Percentiles rank a stretch among this genome's conserved stretches.
phyloP scores from a whole-genome alignment of 495 filamentous ascomycete genomes.

The Penicillium bovifimosum region DNA sequence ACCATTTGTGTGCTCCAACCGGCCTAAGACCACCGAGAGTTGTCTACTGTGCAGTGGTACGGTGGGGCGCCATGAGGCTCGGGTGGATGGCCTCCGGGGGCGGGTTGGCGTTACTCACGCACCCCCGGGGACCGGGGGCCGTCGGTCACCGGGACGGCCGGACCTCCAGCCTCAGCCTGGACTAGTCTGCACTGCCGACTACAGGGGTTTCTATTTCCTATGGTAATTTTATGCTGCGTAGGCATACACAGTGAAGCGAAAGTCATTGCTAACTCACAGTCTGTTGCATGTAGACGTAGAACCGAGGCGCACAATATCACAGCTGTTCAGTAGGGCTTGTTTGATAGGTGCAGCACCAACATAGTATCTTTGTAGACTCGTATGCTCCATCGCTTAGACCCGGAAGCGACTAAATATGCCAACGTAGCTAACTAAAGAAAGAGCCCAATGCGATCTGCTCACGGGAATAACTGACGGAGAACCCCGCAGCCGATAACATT shows the following conservation, averaged over 20 bases:
- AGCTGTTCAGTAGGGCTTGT: too few species aligned
- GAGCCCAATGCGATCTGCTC: not conserved
- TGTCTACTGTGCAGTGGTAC: too few species aligned
- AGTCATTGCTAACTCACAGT: too few species aligned
- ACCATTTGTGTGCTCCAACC: not conserved
- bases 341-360: not conserved
- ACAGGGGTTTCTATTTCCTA: not conserved
- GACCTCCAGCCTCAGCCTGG: too few species aligned
- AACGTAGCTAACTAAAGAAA: not conserved
- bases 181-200: not conserved
- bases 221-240: not conserved
- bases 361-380: not conserved
- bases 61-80: not conserved
- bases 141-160: not conserved
- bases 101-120: not conserved
- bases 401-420: not conserved
- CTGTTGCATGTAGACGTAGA: too few species aligned
- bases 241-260: too few species aligned
- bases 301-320: too few species aligned
- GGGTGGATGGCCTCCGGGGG: not conserved
- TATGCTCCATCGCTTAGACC: not conserved
- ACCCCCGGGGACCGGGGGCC: not conserved
- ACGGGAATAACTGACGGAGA: not conserved
- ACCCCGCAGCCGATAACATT: conserved; percentile 9
- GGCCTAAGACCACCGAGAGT: not conserved